Conservation (phyloP, 192 early-diverging fungal species). For the Umbelopsis sp. region DNA sequence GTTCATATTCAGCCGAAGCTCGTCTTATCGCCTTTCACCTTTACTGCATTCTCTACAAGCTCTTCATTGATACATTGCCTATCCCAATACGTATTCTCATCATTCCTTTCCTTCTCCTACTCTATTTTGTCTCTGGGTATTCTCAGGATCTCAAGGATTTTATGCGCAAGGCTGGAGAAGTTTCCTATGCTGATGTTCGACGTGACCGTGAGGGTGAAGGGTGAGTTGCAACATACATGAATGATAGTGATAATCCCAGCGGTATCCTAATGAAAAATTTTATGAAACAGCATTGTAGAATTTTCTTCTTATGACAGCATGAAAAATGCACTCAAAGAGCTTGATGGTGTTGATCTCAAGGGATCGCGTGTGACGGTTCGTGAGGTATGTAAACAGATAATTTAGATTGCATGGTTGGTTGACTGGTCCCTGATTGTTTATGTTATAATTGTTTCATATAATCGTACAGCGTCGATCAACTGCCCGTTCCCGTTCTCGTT, state of each 20-base stretch:
- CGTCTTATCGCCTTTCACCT: neutral
- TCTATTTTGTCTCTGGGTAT: conserved; percentile 14
- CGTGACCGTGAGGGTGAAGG: conserved; percentile 81
- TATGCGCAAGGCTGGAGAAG: conserved; percentile 93
- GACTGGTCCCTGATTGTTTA: neutral
- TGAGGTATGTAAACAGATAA: conserved; percentile 56
- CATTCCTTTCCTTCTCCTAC: conserved; percentile 15
- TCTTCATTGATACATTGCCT: conserved; percentile 4
- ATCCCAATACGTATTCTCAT: neutral
- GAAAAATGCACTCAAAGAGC: conserved; percentile 81
- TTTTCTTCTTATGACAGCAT: conserved; percentile 80
- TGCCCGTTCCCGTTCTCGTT: conserved; percentile 8
- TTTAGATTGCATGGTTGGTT: neutral
- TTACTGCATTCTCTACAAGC: neutral
- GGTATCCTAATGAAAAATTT: conserved; percentile 1
- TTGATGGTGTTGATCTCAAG: conserved; percentile 74
- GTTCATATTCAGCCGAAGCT: neutral
- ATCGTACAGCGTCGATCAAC: neutral
- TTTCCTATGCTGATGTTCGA: conserved; percentile 89
- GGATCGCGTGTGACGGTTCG: conserved; percentile 68
- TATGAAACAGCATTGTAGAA: conserved; percentile 91
- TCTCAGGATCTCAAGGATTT: conserved; percentile 95
- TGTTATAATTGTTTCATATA: neutral
- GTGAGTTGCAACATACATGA: conserved; percentile 41
- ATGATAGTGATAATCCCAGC: neutral